Evolutionary conservation across 225 moss, liverwort and hornwort species (phyloP).

Genomic region (Lunularia cruciata): DNA sequence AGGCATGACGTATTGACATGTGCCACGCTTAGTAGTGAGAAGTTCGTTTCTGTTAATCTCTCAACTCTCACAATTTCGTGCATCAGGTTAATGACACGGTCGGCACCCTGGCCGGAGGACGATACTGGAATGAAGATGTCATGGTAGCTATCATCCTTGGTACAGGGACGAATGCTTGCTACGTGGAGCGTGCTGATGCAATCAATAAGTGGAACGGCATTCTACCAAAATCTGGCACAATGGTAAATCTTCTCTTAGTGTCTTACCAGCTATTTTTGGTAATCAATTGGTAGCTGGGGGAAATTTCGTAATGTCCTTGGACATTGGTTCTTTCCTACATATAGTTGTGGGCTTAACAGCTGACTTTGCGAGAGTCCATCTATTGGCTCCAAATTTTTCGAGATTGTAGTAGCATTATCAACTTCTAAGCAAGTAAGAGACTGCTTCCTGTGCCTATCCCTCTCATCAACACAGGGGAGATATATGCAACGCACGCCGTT

Average conservation of each 20-base stretch:
- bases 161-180: slow-evolving; percentile 99
- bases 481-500: slow-evolving; percentile 12
- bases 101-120: slow-evolving; percentile 87
- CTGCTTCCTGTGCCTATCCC: neutral
- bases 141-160: slow-evolving; percentile 93
- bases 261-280: too few relatives aligned
- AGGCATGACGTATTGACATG: too few relatives aligned
- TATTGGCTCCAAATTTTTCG: too few relatives aligned
- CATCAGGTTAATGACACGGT: slow-evolving; percentile 96
- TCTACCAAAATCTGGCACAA: slow-evolving; percentile 67
- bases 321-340: too few relatives aligned
- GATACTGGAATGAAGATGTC: slow-evolving; percentile 85
- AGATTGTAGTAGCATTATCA: too few relatives aligned
- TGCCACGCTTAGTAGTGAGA: too few relatives aligned
- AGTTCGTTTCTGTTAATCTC: too few relatives aligned
- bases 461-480: slow-evolving; percentile 4
- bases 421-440: neutral
- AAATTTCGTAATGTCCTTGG: too few relatives aligned
- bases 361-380: too few relatives aligned
- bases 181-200: slow-evolving; percentile 83
- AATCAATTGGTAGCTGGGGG: too few relatives aligned
- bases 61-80: too few relatives aligned
- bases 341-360: too few relatives aligned
- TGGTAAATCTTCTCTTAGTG: slow-evolving; percentile 52
- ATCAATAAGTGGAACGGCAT: slow-evolving; percentile 76